Evolutionary conservation across 1,139 yeast genomes (phyloP), one percentile per base, ranked within the genome.

Genomic region (Lodderomyces parapsilosis): DNA sequence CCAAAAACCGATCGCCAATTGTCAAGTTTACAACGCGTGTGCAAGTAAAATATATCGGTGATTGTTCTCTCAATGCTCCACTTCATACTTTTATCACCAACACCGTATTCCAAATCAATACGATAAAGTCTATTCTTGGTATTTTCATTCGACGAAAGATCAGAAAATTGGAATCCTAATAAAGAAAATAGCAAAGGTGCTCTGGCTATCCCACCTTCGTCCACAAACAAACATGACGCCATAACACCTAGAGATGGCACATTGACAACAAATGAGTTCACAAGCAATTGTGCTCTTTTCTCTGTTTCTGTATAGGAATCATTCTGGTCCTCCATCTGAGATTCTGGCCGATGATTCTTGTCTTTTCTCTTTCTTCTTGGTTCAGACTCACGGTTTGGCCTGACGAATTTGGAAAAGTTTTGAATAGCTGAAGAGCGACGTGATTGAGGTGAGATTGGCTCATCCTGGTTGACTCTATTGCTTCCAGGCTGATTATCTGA

Each of bases 61-160:
- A 84, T 80, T 18, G 81, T 86, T 53, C 85, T 85, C 33, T 81
- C 74, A 6, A 94, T 79, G 1, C 83, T 70, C 99, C 99, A 94
- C 50, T 80, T 78, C 55, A 90, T 70, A 46, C 93, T 68, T 44
- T 85, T 80, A 4, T 81, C 80, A 1, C 96, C 96, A 15, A 90
- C 81, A 2, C 98, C 99, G 57, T 93, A 93, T 57, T 90, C 96
- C 43, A 93, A 68, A 45, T 85, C 87, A 17, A 93, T 68, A 47
- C 77, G 73, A 53, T 78, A 89, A 42, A 71, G 78, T 45, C 84
- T 66, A 46, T 78, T 78, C 48, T 72, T 77, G 2, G 77, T 73
- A 43, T 57, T 54, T 4, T 65, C 58, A 13, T 66, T 59, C 17
- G 61, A 60, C 1, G 83, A 72, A 11, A 72, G 67, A 50, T 79